These are phyloP conservation scores for Gossypium sturtianum DNA, from an alignment of 345 rosid species.

Conservation along the genomic window DNA sequence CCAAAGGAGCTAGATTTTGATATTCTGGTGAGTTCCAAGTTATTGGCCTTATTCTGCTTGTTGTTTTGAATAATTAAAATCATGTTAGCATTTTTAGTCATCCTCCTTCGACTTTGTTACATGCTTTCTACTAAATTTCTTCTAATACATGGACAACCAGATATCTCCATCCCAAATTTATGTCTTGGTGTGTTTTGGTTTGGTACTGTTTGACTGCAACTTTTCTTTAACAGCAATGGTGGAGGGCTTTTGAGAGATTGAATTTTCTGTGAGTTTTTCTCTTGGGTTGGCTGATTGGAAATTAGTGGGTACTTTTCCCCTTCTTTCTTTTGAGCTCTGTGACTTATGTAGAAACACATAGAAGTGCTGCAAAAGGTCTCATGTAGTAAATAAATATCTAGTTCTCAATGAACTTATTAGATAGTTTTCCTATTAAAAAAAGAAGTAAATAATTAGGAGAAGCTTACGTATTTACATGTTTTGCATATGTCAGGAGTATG, in stretches of 20 bases:
- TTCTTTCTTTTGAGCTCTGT: not conserved
- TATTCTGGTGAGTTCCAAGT: slow-evolving; percentile 56
- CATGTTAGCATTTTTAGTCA: not conserved
- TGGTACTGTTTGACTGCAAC: not conserved
- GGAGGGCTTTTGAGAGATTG: slow-evolving; percentile 7
- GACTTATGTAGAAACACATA: not conserved
- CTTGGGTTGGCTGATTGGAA: slow-evolving; percentile 10
- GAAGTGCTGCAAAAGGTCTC: not conserved
- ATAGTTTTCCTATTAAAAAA: not conserved
- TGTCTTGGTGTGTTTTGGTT: not conserved
- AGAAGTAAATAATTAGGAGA: not conserved
- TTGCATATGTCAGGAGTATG: not conserved
- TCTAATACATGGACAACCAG: not conserved
- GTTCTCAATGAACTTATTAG: not conserved
- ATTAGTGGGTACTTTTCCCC: slow-evolving; percentile 4
- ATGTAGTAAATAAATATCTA: not conserved
- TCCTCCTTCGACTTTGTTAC: not conserved
- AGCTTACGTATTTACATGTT: not conserved
- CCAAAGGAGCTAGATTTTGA: slow-evolving; percentile 94
- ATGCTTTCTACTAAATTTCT: not conserved
- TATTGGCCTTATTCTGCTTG: slow-evolving; percentile 11
- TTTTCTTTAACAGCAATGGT: slow-evolving; percentile 7
- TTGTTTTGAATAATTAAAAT: not conserved
- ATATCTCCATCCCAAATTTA: not conserved
- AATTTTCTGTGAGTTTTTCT: slow-evolving; percentile 5